A percentile compares a stretch with the other conserved stretches of the same genome.
These are phyloP conservation scores for Pharnaceum exiguum DNA, from an alignment of 148 eudicot species.

Conservation along the genomic window DNA sequence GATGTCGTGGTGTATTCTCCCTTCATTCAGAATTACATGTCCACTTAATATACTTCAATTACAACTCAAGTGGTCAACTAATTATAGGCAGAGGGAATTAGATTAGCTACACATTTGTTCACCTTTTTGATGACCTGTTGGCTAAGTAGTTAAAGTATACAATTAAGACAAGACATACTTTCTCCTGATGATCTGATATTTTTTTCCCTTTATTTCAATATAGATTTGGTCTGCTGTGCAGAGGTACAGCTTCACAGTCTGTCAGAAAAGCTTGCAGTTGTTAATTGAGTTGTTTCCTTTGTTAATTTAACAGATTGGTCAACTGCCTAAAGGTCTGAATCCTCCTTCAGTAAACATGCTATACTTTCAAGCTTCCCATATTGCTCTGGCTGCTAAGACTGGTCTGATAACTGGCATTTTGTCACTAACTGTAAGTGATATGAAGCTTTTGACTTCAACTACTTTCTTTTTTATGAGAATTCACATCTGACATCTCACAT, in stretches of 20 bases:
- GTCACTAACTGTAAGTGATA: slow-evolving; percentile 68
- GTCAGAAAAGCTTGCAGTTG: no score
- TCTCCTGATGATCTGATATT: no score
- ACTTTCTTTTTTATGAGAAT: neutral
- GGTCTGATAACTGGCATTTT: slow-evolving; percentile 84
- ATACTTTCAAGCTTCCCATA: slow-evolving; percentile 42
- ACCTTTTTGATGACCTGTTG: neutral
- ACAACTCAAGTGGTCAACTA: no score
- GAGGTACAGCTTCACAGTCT: no score
- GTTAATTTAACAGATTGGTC: slow-evolving; percentile 55
- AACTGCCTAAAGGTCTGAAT: slow-evolving; percentile 71
- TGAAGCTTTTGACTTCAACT: neutral
- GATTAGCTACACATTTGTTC: neutral
- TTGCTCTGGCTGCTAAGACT: slow-evolving; percentile 67
- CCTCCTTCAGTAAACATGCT: slow-evolving; percentile 79
- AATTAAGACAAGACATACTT: neutral
- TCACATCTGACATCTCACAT: neutral
- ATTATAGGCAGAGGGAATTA: no score
- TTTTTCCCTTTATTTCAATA: no score
- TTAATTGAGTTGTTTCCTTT: no score
- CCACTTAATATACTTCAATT: no score
- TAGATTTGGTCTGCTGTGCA: no score
- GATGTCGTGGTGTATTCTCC: neutral
- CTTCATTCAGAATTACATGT: no score
- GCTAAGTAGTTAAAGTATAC: neutral